Percentiles rank a stretch among this genome's conserved stretches.
phyloP scores from a whole-genome alignment of 495 filamentous ascomycete genomes.

The Penicillium robsamsonii region DNA sequence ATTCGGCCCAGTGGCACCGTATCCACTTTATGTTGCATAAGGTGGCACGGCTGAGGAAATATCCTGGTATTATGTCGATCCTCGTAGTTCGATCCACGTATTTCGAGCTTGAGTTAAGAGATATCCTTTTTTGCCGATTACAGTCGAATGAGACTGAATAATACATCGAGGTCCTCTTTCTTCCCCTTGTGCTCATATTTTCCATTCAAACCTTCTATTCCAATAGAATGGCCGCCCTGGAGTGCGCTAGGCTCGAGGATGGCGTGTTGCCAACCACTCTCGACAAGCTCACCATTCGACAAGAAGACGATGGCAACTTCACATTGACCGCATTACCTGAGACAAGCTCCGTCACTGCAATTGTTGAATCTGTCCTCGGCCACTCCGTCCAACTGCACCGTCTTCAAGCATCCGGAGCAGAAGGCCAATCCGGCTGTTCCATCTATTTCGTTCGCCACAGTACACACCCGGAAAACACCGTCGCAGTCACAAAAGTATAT shows the following conservation, averaged over 20 bases:
- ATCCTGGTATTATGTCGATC: not conserved
- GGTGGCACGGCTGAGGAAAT: not conserved
- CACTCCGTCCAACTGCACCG: not conserved
- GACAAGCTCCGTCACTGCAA: not conserved
- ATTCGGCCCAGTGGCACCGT: not conserved
- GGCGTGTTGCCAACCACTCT: not conserved
- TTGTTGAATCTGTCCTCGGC: slow-evolving; percentile 1
- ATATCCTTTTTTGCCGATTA: not conserved
- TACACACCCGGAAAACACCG: not conserved
- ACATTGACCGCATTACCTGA: not conserved
- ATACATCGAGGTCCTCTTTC: not conserved
- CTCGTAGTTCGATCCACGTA: not conserved
- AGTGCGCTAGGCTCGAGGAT: not conserved
- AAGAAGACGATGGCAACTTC: not conserved
- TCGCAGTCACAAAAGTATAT: slow-evolving; percentile 1
- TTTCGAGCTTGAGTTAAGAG: not conserved
- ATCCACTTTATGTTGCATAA: not conserved
- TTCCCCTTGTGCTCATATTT: not conserved
- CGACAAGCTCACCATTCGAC: not conserved
- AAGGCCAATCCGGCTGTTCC: slow-evolving; percentile 2
- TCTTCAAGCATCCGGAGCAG: slow-evolving; percentile 4
- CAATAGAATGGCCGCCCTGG: slow-evolving; percentile 1
- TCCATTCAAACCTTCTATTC: not conserved
- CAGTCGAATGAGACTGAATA: not conserved
- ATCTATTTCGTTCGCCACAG: not conserved